A percentile compares a stretch with the other conserved stretches of the same genome.
Conservation (phyloP, 2,329 filamentous ascomycete species). For the Aspergillus sp. region DNA sequence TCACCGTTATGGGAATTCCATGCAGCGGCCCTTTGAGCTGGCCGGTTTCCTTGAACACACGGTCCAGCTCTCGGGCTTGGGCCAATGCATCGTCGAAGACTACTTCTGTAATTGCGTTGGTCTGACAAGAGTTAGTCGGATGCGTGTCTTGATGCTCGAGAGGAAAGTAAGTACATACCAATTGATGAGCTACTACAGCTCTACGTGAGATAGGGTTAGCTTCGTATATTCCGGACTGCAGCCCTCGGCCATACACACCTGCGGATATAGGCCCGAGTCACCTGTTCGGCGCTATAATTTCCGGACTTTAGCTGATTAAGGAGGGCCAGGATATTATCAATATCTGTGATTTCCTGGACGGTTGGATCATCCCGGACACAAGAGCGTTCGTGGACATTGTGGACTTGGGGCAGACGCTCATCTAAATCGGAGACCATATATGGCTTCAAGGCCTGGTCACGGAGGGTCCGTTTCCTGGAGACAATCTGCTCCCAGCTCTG, state of each 20-base stretch:
- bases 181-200: conserved; percentile 29
- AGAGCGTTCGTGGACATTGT: conserved; percentile 22
- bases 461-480: conserved; percentile 22
- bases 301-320: conserved; percentile 19
- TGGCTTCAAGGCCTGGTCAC: conserved; percentile 26
- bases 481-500: conserved; percentile 31
- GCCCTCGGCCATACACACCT: conserved; percentile 21
- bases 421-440: conserved; percentile 27
- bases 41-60: conserved; percentile 25
- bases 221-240: neutral
- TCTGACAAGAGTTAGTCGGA: conserved; percentile 18
- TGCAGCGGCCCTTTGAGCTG: conserved; percentile 51
- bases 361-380: conserved; percentile 19
- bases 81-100: conserved; percentile 33
- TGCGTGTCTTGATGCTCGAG: neutral
- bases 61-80: conserved; percentile 31
- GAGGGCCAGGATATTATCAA: conserved; percentile 24
- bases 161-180: conserved; percentile 12
- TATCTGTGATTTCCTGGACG: conserved; percentile 29
- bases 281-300: conserved; percentile 27
- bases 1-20: conserved; percentile 55
- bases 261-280: conserved; percentile 30
- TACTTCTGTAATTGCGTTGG: conserved; percentile 37
- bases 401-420: conserved; percentile 20
- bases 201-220: conserved; percentile 7